A percentile compares a stretch with the other conserved stretches of the same genome.
Evolutionary conservation across 2,329 filamentous ascomycete genomes (phyloP).

Genomic region (Clonostachys sp.): DNA sequence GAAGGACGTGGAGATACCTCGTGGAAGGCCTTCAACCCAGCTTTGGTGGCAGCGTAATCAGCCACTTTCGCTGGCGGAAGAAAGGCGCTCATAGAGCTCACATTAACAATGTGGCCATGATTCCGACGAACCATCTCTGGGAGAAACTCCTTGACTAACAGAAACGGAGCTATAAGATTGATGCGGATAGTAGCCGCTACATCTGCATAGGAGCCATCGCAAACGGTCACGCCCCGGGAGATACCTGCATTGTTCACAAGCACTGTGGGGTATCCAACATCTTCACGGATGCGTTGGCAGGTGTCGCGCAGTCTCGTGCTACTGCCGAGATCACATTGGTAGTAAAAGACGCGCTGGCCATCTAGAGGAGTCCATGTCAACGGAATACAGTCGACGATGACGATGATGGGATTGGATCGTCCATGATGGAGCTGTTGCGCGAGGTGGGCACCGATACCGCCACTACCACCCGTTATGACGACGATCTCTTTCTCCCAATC

Average conservation of each 20-base stretch:
- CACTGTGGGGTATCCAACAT: conserved; percentile 61
- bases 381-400: no score
- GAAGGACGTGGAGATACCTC: conserved; percentile 34
- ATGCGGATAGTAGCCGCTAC: conserved; percentile 67
- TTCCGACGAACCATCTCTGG: conserved; percentile 57
- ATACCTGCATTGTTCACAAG: conserved; percentile 71
- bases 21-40: conserved; percentile 62
- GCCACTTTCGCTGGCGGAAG: conserved; percentile 57
- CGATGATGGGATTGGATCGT: not conserved
- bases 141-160: conserved; percentile 60
- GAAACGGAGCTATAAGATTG: conserved; percentile 65
- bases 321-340: conserved; percentile 65
- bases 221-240: conserved; percentile 54
- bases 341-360: conserved; percentile 50
- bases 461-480: conserved; percentile 69
- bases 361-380: no score
- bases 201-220: conserved; percentile 51
- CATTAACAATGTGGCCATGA: conserved; percentile 70
- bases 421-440: conserved; percentile 51
- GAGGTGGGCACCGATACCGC: conserved; percentile 66
- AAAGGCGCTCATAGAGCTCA: conserved; percentile 61
- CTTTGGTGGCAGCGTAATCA: conserved; percentile 65
- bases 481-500: conserved; percentile 68
- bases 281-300: conserved; percentile 44
- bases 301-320: conserved; percentile 44